Percentiles rank a stretch among this genome's conserved stretches.
phyloP scores from a whole-genome alignment of 2,329 filamentous ascomycete genomes.

The Alternaria conjuncta region DNA sequence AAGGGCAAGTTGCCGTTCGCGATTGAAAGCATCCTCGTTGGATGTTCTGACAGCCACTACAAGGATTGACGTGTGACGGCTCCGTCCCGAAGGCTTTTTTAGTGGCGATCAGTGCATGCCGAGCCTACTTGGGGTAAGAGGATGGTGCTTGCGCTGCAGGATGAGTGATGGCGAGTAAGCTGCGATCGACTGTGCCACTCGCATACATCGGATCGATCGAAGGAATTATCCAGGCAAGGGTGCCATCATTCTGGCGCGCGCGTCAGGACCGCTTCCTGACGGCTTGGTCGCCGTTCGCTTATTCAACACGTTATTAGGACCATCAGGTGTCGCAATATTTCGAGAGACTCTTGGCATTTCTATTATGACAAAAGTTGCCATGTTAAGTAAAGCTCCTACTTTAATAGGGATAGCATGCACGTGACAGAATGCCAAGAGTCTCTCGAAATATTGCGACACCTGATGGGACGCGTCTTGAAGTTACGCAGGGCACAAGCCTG shows the following conservation, averaged over 20 bases:
- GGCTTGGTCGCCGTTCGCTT: neutral
- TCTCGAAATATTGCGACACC: too few species aligned
- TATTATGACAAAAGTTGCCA: too few species aligned
- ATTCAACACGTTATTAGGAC: too few species aligned
- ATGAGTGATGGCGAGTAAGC: neutral
- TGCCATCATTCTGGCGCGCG: neutral
- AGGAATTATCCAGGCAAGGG: neutral
- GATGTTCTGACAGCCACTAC: neutral
- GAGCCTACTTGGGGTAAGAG: neutral
- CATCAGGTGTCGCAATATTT: too few species aligned
- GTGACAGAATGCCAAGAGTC: too few species aligned
- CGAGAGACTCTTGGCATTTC: too few species aligned
- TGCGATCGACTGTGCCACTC: neutral
- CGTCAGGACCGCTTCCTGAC: neutral
- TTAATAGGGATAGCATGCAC: too few species aligned
- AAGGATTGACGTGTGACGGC: constrained; percentile 3
- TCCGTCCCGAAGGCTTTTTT: neutral
- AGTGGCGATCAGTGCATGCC: constrained; percentile 1
- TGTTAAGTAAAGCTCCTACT: too few species aligned
- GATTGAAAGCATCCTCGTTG: neutral
- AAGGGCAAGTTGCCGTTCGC: neutral
- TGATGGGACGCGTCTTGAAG: too few species aligned
- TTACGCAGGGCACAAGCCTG: too few species aligned
- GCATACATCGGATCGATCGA: neutral
- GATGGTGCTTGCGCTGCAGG: neutral